phyloP scores from a whole-genome alignment of 202 grass and related monocot species.

The Hordeum pubiflorum region DNA sequence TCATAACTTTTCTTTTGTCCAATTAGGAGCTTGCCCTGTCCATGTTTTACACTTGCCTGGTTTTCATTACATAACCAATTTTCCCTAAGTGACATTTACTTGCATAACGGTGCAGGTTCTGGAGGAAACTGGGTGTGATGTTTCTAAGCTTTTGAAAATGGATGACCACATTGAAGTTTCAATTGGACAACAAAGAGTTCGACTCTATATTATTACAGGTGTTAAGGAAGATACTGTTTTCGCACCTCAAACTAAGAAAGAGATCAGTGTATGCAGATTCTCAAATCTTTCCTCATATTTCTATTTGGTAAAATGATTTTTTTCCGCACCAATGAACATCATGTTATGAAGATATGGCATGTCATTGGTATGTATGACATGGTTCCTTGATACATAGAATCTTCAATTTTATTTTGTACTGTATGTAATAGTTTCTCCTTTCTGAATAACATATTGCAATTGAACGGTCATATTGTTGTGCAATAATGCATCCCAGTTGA shows the following conservation, averaged over 20 bases:
- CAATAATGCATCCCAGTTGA: background rate
- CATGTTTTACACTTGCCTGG: background rate
- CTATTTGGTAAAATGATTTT: background rate
- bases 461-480: background rate
- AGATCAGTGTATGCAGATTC: slow-evolving; percentile 77
- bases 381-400: background rate
- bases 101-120: slow-evolving; percentile 51
- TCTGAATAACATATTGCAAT: background rate
- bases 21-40: background rate
- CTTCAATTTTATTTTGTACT: background rate
- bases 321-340: background rate
- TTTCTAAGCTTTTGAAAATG: slow-evolving; percentile 66
- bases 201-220: slow-evolving; percentile 80
- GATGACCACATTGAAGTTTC: slow-evolving; percentile 82
- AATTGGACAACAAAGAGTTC: slow-evolving; percentile 83
- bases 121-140: slow-evolving; percentile 95
- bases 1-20: slow-evolving; percentile 10
- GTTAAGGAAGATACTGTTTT: slow-evolving; percentile 80
- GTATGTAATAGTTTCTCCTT: background rate
- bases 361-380: background rate
- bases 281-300: slow-evolving; percentile 6
- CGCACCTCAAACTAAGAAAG: slow-evolving; percentile 94
- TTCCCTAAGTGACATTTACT: background rate
- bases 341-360: background rate
- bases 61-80: background rate